These are phyloP conservation scores for Paxillus involutus DNA, from an alignment of 768 basidiomycete genomes.

Conservation along the genomic window DNA sequence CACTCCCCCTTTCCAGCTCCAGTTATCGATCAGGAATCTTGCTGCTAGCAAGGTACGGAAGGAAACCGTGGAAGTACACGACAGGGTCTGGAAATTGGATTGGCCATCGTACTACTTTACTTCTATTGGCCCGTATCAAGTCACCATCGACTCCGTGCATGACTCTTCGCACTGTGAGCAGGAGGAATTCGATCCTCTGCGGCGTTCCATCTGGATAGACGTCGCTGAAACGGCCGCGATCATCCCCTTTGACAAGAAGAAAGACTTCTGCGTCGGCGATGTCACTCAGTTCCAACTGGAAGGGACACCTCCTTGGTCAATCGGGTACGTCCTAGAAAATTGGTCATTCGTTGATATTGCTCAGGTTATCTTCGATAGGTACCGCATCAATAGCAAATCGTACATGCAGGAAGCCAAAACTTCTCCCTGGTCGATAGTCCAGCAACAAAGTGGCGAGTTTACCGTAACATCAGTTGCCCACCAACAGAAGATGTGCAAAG, in stretches of 20 bases:
- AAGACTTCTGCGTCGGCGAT: slow-evolving; percentile 90
- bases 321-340: slow-evolving; percentile 54
- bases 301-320: slow-evolving; percentile 90
- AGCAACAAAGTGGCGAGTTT: slow-evolving; percentile 82
- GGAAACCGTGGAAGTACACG: slow-evolving; percentile 51
- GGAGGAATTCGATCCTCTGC: slow-evolving; percentile 58
- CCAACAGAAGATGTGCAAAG: slow-evolving; percentile 90
- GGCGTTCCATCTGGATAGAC: slow-evolving; percentile 76
- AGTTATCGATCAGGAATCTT: slow-evolving; percentile 74
- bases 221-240: slow-evolving; percentile 97
- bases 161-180: slow-evolving; percentile 87
- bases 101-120: slow-evolving; percentile 70
- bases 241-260: slow-evolving; percentile 73
- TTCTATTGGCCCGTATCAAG: slow-evolving; percentile 77
- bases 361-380: slow-evolving; percentile 45
- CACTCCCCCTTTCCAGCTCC: slow-evolving; percentile 80
- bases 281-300: slow-evolving; percentile 89
- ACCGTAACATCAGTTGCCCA: slow-evolving; percentile 87
- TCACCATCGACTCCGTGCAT: slow-evolving; percentile 73
- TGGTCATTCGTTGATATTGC: neutral
- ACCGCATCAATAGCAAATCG: slow-evolving; percentile 75
- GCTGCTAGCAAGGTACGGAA: slow-evolving; percentile 65
- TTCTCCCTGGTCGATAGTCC: slow-evolving; percentile 83
- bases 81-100: slow-evolving; percentile 67
- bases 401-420: slow-evolving; percentile 72